Base-by-base conservation (phyloP, 371 early-diverging fungal species). In the Mucor piriformis region DNA sequence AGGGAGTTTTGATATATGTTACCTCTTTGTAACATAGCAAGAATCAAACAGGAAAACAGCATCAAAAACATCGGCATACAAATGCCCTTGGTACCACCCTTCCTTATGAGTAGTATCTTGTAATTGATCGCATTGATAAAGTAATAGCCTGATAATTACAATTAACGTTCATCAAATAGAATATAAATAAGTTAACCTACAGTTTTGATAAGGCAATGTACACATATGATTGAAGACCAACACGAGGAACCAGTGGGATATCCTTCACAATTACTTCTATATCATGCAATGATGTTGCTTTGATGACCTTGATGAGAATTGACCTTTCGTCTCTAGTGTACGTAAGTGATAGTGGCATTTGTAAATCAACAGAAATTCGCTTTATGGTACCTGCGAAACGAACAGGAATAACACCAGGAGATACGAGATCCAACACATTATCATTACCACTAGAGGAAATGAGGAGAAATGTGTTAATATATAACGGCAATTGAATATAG, bases 31-130 rank as follows among this genome's bases (percentile, higher is more conserved):
- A 40, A 48, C 40, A 48, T 60, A 60, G 7, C 18, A 54, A 18
- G 59, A 42, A 40, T 60, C 54, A 54, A 54, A 60, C 16, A 60
- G 37, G n/a, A 60, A 60, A 24, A 52, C 52, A 46, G 59, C 53
- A 46, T 59, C 59, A 32, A 59, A 59, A 29, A 40, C 29, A 60
- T 60, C 48, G 3, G 61, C 61, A 32, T 60, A 54, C 13, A 60
- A 21, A 48, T 60, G 54, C 16, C 54, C 54, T 60, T 54, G 49
- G 33, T 48, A 53, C 54, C 54, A 48, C 6, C 54, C 54, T 53
- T 60, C 61, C 10, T 60, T 54, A 20, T 60, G 61, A 18, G 54
- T 60, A 29, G 48, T 60, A 38, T 49, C 54, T 25, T 12, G 18
- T 15, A 60, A 21, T 16, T 59, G 60, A 46, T 47, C 40, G 33